Percentiles rank a stretch among this genome's conserved stretches.
These are phyloP conservation scores for Colletotrichum liaoningense DNA, from an alignment of 2,329 filamentous ascomycete genomes.

Conservation along the genomic window DNA sequence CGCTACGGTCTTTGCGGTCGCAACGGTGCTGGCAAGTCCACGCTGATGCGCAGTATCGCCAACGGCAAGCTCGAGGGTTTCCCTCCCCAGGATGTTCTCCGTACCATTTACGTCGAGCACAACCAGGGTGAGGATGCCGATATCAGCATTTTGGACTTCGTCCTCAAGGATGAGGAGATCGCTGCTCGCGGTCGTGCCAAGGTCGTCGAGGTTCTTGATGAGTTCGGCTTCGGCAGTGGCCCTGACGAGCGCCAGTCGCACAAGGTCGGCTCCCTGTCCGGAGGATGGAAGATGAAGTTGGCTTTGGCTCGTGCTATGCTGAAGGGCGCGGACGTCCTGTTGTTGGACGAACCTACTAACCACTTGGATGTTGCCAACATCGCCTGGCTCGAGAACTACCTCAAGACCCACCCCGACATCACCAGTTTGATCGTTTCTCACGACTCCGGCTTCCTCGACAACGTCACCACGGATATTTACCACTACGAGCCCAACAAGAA, in stretches of 20 bases:
- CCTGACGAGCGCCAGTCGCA: slow-evolving; percentile 90
- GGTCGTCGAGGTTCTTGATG: slow-evolving; percentile 84
- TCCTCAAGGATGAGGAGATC: slow-evolving; percentile 88
- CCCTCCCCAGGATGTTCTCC: slow-evolving; percentile 89
- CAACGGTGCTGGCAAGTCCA: slow-evolving; percentile 99
- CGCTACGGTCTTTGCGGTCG: slow-evolving; percentile 96
- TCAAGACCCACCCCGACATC: slow-evolving; percentile 95
- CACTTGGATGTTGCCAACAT: slow-evolving; percentile 97
- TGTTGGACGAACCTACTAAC: slow-evolving; percentile 99
- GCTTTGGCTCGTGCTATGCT: slow-evolving; percentile 96
- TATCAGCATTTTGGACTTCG: slow-evolving; percentile 94
- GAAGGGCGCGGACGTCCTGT: slow-evolving; percentile 93
- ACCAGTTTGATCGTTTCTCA: slow-evolving; percentile 98
- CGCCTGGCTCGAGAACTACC: slow-evolving; percentile 94
- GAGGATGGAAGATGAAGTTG: slow-evolving; percentile 99
- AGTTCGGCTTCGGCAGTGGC: slow-evolving; percentile 94
- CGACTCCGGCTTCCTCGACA: slow-evolving; percentile 97
- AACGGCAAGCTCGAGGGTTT: slow-evolving; percentile 97
- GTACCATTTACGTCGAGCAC: slow-evolving; percentile 98
- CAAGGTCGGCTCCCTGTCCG: slow-evolving; percentile 92
- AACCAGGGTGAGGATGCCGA: slow-evolving; percentile 99
- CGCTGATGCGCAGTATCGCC: slow-evolving; percentile 96
- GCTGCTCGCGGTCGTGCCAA: slow-evolving; percentile 81
- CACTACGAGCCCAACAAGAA: slow-evolving; percentile 98
- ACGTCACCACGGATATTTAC: slow-evolving; percentile 98